Base-by-base conservation (phyloP, 1,139 yeast species). In the Lodderomyces orthopsilosis region DNA sequence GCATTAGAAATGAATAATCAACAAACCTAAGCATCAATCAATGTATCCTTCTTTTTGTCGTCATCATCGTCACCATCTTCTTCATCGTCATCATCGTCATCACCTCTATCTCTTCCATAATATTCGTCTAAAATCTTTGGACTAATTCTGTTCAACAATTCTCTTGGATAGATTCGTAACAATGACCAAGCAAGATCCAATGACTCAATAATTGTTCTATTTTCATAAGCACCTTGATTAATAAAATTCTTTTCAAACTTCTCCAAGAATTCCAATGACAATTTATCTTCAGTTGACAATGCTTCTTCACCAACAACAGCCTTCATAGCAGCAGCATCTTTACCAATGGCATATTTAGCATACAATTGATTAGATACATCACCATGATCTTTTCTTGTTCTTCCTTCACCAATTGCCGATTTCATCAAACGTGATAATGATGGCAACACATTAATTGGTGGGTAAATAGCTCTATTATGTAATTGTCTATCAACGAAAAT, bases 281-380 rank as follows among this genome's bases (percentile, higher is more conserved):
- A 79, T 72, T 93, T 94, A 72, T 93, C 99, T 71, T 93, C 99
- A 54, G 89, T 88, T 30, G 97, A 90, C 61, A 93, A 78, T 34
- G 99, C 98, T 70, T 93, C 99, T 70, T 93, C 99, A 81, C 99
- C 99, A 57, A 93, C 99, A 54, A 93, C 99, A n/a, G 98, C 96
- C 75, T 93, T 93, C 99, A 93, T 93, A 57, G 98, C 97, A 41
- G 98, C 98, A 26, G 98, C 99, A 71, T 93, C 99, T 73, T 91
- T 87, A 77, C 99, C 99, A 74, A 93, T 94, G 54, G 99, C 99
- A 65, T 93, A 93, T 69, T 93, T 93, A 59, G 99, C 99, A 65
- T 93, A 93, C 63, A 93, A 79, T 76, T 93, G 99, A 75, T 94
- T 94, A 30, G 98, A 93, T 48, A 93, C 98, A 74, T 93, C 99